A percentile compares a stretch with the other conserved stretches of the same genome.
phyloP scores from a whole-genome alignment of 352 stramenopile genomes.

The Phytopythium oedochilum region DNA sequence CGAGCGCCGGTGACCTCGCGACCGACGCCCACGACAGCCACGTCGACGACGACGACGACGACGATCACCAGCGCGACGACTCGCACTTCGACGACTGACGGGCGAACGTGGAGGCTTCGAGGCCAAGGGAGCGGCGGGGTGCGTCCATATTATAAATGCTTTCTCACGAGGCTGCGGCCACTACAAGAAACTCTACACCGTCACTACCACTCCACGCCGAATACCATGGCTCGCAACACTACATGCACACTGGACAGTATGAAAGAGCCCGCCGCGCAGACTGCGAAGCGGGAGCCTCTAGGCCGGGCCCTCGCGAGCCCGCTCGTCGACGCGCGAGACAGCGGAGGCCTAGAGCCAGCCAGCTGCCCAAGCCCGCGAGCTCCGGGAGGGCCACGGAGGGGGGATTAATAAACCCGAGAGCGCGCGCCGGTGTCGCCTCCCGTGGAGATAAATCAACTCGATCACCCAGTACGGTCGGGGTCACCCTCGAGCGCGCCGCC shows the following conservation, averaged over 20 bases:
- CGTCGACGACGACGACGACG: constrained; percentile 3
- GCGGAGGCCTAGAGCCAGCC: too few relatives aligned
- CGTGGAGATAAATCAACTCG: constrained; percentile 13
- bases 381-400: too few relatives aligned
- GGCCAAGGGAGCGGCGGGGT: too few relatives aligned
- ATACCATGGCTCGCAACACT: constrained; percentile 1
- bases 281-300: too few relatives aligned
- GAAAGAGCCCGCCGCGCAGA: too few relatives aligned
- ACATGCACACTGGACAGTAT: constrained; percentile 3
- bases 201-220: constrained; percentile 1
- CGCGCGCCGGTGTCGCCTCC: constrained; percentile 1
- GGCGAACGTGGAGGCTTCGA: neutral
- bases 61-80: constrained; percentile 2
- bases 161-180: neutral
- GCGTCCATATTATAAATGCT: constrained; percentile 6
- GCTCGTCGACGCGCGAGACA: neutral
- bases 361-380: too few relatives aligned
- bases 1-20: neutral
- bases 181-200: constrained; percentile 1
- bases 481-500: too few relatives aligned
- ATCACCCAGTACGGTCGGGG: too few relatives aligned
- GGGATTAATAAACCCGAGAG: neutral
- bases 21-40: constrained; percentile 5
- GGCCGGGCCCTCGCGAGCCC: neutral
- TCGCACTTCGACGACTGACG: constrained; percentile 5